Evolutionary conservation across 768 basidiomycete species (phyloP), one percentile per base, ranked within the genome.

Genomic region (Tylopilus cervinicoccineus): DNA sequence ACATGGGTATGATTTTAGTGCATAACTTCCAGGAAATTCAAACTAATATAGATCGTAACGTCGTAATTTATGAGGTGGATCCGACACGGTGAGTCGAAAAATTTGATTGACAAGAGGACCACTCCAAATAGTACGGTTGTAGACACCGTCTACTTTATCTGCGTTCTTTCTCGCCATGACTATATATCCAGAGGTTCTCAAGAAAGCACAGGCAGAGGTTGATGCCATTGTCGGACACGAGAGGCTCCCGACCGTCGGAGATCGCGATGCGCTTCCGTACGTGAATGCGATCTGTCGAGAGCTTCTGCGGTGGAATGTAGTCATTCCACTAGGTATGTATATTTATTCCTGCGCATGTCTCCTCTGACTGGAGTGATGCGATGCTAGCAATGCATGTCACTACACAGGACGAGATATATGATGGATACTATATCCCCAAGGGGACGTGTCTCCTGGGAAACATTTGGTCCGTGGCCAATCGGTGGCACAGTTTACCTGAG

Each of bases 371-470:
- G 16, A 28, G 8, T 19, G n/a, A 11, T 29, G 6, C 11, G 29
- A 28, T 10, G 5, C 22, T 11, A 56, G 49, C 9, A 5, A 33
- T 38, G 36, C 58, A 56, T 16, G 42, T 40, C 32, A 46, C 43
- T 20, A 51, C 48, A 27, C 40, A 64, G 28, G 57, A 66, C 17
- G 23, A 45, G 17, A 27, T 45, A 27, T 54, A 59, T 19, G 20
- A 54, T 2, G 64, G 59, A 4, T 60, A 60, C 29, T 10, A 56
- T 2, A 65, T 65, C 6, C 55, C 64, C 1, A 61, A 60, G 31
- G 64, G 60, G n/a, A 33, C 50, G 1, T 5, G 22, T 16, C 23
- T 53, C 2, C 5, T 58, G 2, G 43, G 39, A 2, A 60, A 54
- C 23, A 23, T 45, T 19, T 55, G 53, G 61, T 61, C 9, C 23